Conservation (phyloP, 495 filamentous ascomycete species). For the Terfezia claveryi region DNA sequence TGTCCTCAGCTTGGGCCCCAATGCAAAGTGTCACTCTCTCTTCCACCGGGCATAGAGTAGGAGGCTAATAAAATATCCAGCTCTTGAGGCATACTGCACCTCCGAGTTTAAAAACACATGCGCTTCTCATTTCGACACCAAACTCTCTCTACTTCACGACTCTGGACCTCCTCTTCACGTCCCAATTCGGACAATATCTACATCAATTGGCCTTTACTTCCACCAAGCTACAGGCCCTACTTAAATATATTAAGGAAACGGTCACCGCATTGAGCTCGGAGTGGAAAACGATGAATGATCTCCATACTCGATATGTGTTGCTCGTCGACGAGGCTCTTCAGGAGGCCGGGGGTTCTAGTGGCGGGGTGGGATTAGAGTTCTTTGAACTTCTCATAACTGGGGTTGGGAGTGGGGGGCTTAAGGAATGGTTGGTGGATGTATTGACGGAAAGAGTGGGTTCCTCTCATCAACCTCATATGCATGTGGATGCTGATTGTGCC, state of each 20-base stretch:
- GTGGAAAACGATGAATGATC: slow-evolving; percentile 61
- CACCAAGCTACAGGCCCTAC: slow-evolving; percentile 63
- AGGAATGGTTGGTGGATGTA: slow-evolving; percentile 77
- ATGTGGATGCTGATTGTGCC: slow-evolving; percentile 6
- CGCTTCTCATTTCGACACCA: slow-evolving; percentile 35
- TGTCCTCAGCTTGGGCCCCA: slow-evolving; percentile 11
- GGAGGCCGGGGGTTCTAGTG: slow-evolving; percentile 12
- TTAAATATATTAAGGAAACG: slow-evolving; percentile 59
- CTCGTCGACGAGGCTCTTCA: slow-evolving; percentile 47
- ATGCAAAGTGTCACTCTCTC: slow-evolving; percentile 26
- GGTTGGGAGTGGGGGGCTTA: slow-evolving; percentile 48
- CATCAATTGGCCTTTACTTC: slow-evolving; percentile 68
- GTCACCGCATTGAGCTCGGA: slow-evolving; percentile 52
- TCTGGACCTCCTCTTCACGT: slow-evolving; percentile 62
- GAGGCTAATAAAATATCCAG: slow-evolving; percentile 14
- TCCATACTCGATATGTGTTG: slow-evolving; percentile 51
- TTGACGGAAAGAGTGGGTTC: slow-evolving; percentile 53
- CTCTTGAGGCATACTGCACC: slow-evolving; percentile 47
- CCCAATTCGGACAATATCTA: slow-evolving; percentile 54
- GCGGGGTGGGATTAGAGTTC: slow-evolving; percentile 47
- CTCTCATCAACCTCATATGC: background rate
- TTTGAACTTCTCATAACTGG: slow-evolving; percentile 78
- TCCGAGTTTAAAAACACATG: slow-evolving; percentile 50
- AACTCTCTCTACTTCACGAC: slow-evolving; percentile 39
- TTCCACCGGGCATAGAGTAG: slow-evolving; percentile 7